Evolutionary conservation across 148 eudicot genomes (phyloP).

Genomic region (Camellia lanceoleosa): DNA sequence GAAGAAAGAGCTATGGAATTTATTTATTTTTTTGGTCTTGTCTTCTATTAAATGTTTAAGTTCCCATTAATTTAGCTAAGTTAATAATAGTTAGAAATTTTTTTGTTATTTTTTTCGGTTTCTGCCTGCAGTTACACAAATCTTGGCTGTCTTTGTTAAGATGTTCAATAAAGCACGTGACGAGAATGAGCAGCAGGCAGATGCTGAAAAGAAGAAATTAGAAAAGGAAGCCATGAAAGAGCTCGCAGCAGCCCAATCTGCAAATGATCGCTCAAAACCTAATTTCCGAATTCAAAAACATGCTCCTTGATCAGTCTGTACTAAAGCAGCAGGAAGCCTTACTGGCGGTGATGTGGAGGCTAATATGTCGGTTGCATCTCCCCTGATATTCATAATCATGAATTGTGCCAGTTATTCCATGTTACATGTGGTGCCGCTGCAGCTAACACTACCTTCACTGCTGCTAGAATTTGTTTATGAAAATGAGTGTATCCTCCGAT

Average conservation of each 20-base stretch:
- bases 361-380: too few species aligned
- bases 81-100: too few species aligned
- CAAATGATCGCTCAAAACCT: constrained; percentile 51
- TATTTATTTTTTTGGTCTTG: too few species aligned
- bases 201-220: constrained; percentile 88
- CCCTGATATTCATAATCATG: too few species aligned
- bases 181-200: constrained; percentile 82
- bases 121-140: constrained; percentile 75
- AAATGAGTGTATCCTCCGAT: too few species aligned
- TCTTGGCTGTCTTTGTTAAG: constrained; percentile 70
- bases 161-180: constrained; percentile 85
- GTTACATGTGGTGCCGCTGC: too few species aligned
- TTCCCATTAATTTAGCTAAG: too few species aligned
- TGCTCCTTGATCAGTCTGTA: constrained; percentile 25
- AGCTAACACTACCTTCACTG: not conserved
- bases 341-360: not conserved
- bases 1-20: too few species aligned
- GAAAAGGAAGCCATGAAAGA: constrained; percentile 97
- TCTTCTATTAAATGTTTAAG: too few species aligned
- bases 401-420: too few species aligned
- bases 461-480: not conserved
- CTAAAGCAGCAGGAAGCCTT: constrained; percentile 1
- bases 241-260: constrained; percentile 53
- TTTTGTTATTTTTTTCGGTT: constrained; percentile 1
- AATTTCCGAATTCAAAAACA: constrained; percentile 34